Conservation (phyloP, 352 stramenopile genomes). For the Phytophthora sp. region DNA sequence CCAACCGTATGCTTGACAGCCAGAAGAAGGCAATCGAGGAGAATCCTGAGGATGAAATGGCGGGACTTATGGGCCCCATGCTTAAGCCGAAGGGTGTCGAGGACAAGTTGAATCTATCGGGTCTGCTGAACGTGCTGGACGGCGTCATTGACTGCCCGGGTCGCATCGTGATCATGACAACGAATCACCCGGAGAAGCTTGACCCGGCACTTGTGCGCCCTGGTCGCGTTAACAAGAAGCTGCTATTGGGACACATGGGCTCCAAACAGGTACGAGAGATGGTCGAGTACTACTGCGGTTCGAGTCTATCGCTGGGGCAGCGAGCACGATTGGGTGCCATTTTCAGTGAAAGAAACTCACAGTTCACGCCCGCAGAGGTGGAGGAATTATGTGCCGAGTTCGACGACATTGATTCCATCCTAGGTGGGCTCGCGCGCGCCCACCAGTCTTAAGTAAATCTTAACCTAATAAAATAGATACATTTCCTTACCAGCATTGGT, state of each 20-base stretch:
- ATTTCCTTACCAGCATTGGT: not conserved
- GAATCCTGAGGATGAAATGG: conserved; percentile 8
- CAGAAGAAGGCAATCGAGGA: conserved; percentile 35
- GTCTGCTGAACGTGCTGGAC: conserved; percentile 91
- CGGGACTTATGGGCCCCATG: conserved; percentile 33
- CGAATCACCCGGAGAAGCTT: conserved; percentile 94
- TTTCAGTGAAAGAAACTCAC: conserved; percentile 8
- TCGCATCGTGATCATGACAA: conserved; percentile 94
- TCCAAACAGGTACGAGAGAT: conserved; percentile 54
- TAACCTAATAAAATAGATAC: not conserved
- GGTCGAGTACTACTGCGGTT: conserved; percentile 73
- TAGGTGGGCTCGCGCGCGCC: conserved; percentile 30
- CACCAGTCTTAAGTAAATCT: not conserved
- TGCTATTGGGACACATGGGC: conserved; percentile 74
- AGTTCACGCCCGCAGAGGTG: conserved; percentile 56
- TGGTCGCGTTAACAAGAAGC: conserved; percentile 90
- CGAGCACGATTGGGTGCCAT: conserved; percentile 20
- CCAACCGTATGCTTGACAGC: conserved; percentile 25
- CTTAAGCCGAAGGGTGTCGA: conserved; percentile 32
- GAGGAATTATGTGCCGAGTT: conserved; percentile 64
- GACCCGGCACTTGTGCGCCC: conserved; percentile 91
- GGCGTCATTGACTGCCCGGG: conserved; percentile 90
- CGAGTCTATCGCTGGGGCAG: conserved; percentile 37
- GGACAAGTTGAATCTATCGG: conserved; percentile 82
- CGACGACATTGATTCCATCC: conserved; percentile 49